Conservation (phyloP, 2,329 filamentous ascomycete genomes). For the Alternaria ventricosa region DNA sequence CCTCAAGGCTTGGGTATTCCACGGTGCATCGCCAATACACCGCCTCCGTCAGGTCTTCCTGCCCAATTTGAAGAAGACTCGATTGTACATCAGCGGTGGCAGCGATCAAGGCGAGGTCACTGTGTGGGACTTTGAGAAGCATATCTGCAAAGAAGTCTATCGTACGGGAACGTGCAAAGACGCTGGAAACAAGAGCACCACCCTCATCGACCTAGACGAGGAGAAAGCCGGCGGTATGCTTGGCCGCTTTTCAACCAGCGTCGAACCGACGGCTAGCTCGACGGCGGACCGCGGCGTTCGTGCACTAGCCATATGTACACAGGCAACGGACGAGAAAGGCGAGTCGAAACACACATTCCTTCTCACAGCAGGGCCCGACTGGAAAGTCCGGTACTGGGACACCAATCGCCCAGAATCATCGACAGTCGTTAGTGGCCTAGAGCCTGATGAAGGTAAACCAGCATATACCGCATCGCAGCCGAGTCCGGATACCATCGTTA, state of each 20-base stretch:
- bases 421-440: slow-evolving; percentile 78
- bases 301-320: slow-evolving; percentile 75
- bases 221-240: slow-evolving; percentile 86
- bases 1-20: slow-evolving; percentile 85
- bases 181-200: slow-evolving; percentile 58
- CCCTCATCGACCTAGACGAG: slow-evolving; percentile 88
- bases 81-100: slow-evolving; percentile 88
- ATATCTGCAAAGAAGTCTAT: slow-evolving; percentile 87
- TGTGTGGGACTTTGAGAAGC: slow-evolving; percentile 94
- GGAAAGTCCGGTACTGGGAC: slow-evolving; percentile 94
- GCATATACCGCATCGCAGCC: slow-evolving; percentile 61
- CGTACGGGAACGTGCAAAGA: slow-evolving; percentile 60
- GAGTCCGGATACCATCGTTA: slow-evolving; percentile 50
- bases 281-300: slow-evolving; percentile 72
- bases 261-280: slow-evolving; percentile 58
- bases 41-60: slow-evolving; percentile 66
- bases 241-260: slow-evolving; percentile 77
- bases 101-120: slow-evolving; percentile 88
- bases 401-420: slow-evolving; percentile 78
- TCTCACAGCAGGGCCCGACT: slow-evolving; percentile 86
- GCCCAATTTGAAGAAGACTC: slow-evolving; percentile 73
- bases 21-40: slow-evolving; percentile 80
- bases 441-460: slow-evolving; percentile 73
- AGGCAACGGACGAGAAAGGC: slow-evolving; percentile 71
- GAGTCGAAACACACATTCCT: slow-evolving; percentile 82